phyloP scores from a whole-genome alignment of 805 yeast species.

The Starmerella stellata region DNA sequence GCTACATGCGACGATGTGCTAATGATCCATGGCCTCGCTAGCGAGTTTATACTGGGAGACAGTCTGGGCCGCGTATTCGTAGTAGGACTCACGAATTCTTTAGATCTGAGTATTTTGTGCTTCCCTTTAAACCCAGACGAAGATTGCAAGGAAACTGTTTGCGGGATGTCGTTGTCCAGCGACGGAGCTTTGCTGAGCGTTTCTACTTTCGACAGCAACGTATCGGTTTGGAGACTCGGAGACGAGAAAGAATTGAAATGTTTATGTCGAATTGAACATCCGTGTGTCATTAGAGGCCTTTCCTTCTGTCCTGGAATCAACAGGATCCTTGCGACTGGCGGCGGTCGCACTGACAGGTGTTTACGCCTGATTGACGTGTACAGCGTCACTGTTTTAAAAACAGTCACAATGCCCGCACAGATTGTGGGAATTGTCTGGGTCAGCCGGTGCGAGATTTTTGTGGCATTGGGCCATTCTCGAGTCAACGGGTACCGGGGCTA shows the following conservation, averaged over 20 bases:
- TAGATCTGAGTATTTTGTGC: not conserved
- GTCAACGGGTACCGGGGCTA: constrained; percentile 3
- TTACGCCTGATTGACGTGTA: constrained; percentile 4
- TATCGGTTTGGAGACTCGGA: constrained; percentile 5
- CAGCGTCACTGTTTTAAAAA: not conserved
- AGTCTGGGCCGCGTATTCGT: constrained; percentile 3
- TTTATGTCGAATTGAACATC: not conserved
- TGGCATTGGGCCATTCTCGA: constrained; percentile 13
- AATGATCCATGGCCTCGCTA: not conserved
- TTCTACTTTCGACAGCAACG: constrained; percentile 2
- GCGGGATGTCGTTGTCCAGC: constrained; percentile 3
- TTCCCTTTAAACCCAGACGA: not conserved
- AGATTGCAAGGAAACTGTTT: constrained; percentile 1
- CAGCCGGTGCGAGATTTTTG: constrained; percentile 8
- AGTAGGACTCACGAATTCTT: not conserved
- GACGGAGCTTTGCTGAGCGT: constrained; percentile 2
- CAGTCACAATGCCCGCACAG: constrained; percentile 10
- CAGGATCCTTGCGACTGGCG: constrained; percentile 7
- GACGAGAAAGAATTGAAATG: not conserved
- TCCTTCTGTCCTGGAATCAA: constrained; percentile 6
- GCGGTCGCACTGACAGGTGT: constrained; percentile 9
- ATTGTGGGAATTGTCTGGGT: constrained; percentile 11
- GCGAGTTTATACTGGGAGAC: constrained; percentile 4
- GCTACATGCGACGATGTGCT: not conserved
- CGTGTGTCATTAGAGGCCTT: constrained; percentile 2